phyloP scores from a whole-genome alignment of 495 filamentous ascomycete genomes.

The Parmelia sp. region DNA sequence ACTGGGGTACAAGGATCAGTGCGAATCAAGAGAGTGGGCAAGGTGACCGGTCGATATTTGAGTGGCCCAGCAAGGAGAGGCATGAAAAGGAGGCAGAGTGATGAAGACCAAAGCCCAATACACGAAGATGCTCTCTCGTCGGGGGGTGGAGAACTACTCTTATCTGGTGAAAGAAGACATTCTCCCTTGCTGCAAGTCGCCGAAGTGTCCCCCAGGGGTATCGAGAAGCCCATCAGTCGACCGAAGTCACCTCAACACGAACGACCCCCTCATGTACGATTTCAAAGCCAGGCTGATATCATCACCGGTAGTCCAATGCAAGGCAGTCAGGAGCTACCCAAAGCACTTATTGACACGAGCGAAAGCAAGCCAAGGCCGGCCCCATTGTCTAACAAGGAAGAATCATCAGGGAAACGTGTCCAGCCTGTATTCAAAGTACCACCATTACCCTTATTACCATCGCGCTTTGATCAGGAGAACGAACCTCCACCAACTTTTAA shows the following conservation, averaged over 20 bases:
- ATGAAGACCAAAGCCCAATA: constrained; percentile 52
- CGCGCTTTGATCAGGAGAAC: constrained; percentile 70
- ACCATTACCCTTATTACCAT: constrained; percentile 51
- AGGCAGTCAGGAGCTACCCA: constrained; percentile 24
- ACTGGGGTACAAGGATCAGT: constrained; percentile 58
- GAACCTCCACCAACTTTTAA: constrained; percentile 71
- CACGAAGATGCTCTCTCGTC: constrained; percentile 23
- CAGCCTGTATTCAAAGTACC: constrained; percentile 64
- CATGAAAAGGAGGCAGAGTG: constrained; percentile 61
- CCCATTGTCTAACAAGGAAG: constrained; percentile 17
- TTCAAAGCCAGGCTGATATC: constrained; percentile 32
- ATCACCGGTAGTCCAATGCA: constrained; percentile 36
- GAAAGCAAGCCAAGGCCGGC: constrained; percentile 16
- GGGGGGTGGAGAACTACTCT: constrained; percentile 13
- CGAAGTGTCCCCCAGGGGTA: constrained; percentile 4
- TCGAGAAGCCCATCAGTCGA: constrained; percentile 7
- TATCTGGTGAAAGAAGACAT: neutral
- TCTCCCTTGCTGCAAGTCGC: constrained; percentile 6
- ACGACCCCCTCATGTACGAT: constrained; percentile 32
- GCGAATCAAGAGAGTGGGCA: constrained; percentile 65
- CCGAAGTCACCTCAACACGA: constrained; percentile 26
- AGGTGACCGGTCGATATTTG: constrained; percentile 64
- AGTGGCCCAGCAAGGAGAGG: constrained; percentile 70
- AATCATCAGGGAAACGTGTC: constrained; percentile 34
- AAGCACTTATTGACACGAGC: constrained; percentile 28